A percentile compares a stretch with the other conserved stretches of the same genome.
These are phyloP conservation scores for Toxoplasma gondii DNA, from an alignment of 169 alveolate genomes.

Conservation along the genomic window DNA sequence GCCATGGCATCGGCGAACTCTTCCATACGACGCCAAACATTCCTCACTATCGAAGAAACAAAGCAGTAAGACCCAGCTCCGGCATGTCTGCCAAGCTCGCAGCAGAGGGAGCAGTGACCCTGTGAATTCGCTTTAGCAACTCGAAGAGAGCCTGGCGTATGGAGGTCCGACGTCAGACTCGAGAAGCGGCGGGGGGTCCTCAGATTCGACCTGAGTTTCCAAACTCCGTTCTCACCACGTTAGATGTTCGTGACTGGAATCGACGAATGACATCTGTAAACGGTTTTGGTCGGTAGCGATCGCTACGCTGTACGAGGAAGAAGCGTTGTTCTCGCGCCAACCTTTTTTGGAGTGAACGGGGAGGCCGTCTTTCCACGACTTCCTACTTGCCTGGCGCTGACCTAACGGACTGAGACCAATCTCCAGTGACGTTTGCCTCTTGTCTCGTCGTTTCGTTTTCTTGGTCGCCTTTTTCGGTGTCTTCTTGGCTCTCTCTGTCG, in stretches of 20 bases:
- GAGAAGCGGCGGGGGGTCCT: not conserved
- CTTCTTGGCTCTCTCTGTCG: too few relatives aligned
- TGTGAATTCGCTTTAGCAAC: not conserved
- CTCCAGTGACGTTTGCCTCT: too few relatives aligned
- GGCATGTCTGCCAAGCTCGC: not conserved
- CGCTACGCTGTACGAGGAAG: too few relatives aligned
- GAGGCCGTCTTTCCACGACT: too few relatives aligned
- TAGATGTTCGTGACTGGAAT: not conserved
- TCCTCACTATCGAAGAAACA: slow-evolving; percentile 98
- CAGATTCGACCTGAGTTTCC: not conserved
- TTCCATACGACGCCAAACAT: slow-evolving; percentile 97
- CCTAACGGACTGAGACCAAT: too few relatives aligned
- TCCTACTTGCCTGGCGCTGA: too few relatives aligned
- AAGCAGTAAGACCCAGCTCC: slow-evolving; percentile 91
- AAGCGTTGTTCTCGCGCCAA: too few relatives aligned
- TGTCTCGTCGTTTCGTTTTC: too few relatives aligned
- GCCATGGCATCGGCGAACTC: slow-evolving; percentile 98
- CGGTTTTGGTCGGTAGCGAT: too few relatives aligned
- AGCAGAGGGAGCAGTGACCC: not conserved
- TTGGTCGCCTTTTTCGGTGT: too few relatives aligned
- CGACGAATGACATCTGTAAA: too few relatives aligned
- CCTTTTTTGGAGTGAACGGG: too few relatives aligned
- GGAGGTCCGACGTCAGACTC: not conserved
- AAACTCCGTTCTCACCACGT: not conserved
- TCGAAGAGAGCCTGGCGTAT: not conserved